Base-by-base conservation (phyloP, 306 rosid species). In the Canavalia ensiformis region DNA sequence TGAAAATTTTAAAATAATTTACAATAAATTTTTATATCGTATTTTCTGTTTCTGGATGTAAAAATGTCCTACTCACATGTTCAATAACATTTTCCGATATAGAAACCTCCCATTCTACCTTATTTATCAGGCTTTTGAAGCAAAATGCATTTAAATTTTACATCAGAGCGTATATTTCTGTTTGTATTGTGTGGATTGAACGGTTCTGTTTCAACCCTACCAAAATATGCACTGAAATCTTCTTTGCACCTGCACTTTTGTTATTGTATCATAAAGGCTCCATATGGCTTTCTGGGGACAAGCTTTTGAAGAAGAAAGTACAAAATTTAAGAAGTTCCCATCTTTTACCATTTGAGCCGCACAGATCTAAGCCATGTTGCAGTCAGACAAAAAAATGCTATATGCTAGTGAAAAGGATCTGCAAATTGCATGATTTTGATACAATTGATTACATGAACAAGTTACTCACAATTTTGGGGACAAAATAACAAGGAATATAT, bases 371-470 rank as follows among this genome's bases (percentile, higher is more conserved):
- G 44, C 56, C 62, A n/a, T 25, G 11, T 54, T 18, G 25, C 1
- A 6, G 8, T 28, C 66, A 25, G 45, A 4, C 5, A 11, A 66
- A 54, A 78, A 64, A 57, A 29, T 57, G 34, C 64, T 57, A 57
- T 35, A 68, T 68, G 47, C 46, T 44, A 8, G 58, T 55, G 68
- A 68, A 78, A 56, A 31, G 5, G 44, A 18, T 9, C 49, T 65
- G 2, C 52, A 67, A 67, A 12, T 56, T 57, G 83, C 45, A 71
- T 60, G 50, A 37, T 49, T 79, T 80, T 68, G 41, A 44, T 50
- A 39, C 8, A 37, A 59, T 25, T 70, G 39, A 28, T 34, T 80
- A 72, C 33, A 29, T 13, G 57, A 68, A 25, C 54, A 6, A 44
- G 41, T 42, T 37, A 35, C 62, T 63, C 55, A 9, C n/a, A 35